Base-by-base conservation (phyloP, 768 basidiomycete species). In the Mycena amicta region DNA sequence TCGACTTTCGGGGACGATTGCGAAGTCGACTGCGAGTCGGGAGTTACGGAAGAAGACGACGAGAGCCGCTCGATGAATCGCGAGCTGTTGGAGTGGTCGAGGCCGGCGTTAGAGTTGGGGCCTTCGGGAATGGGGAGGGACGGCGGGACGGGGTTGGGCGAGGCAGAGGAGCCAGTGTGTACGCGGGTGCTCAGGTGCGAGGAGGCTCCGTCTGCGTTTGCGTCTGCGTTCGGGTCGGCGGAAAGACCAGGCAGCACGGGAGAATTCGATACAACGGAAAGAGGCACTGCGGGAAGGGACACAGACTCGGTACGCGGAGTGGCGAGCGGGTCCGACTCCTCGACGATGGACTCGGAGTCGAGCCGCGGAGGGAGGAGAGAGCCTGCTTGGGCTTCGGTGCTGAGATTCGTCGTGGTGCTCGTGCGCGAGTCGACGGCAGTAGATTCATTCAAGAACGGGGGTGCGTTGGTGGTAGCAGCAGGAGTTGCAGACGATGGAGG, bases 121-220 rank as follows among this genome's bases (percentile, higher is more conserved):
- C n/a, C n/a, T n/a, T n/a, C n/a, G n/a, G n/a, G n/a, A n/a, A n/a
- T n/a, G 60, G 28, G 49, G 62, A 52, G 12, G 11, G 47, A 47
- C 2, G 71, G 68, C 37, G 60, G 65, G 53, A 68, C 65, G 51
- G 54, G 64, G 50, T 64, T 66, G 26, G 68, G 70, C 55, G 66
- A 60, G 43, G 47, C 55, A n/a, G 64, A 60, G 12, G 58, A 53
- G 27, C 58, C 58, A 37, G 58, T 59, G 41, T 59, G 58, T 27
- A 55, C 58, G 2, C 4, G n/a, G 30, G 59, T 60, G 50, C 50
- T 52, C 27, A 45, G 18, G 37, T 57, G 29, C 26, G 50, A 33
- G n/a, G n/a, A 8, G n/a, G 23, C 26, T 5, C 5, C 20, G 49
- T 50, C 28, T 6, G 22, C 15, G 49, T 16, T 11, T 5, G 16